phyloP scores from a whole-genome alignment of 2,329 filamentous ascomycete genomes.

The Chalara sp. region DNA sequence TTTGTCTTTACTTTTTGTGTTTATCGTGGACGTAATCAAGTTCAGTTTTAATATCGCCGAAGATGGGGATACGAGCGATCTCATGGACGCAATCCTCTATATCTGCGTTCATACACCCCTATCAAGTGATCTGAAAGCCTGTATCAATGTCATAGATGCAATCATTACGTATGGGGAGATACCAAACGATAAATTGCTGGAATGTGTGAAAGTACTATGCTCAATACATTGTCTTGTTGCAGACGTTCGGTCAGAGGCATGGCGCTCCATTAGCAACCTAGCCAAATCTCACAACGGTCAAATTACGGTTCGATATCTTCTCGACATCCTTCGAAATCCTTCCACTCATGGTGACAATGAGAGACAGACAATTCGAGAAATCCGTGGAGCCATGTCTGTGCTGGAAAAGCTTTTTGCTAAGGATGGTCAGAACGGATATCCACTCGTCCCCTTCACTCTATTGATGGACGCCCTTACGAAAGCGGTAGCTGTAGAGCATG shows the following conservation, averaged over 20 bases:
- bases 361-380: conserved; percentile 47
- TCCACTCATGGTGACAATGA: conserved; percentile 38
- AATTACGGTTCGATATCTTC: conserved; percentile 56
- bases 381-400: conserved; percentile 57
- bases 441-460: conserved; percentile 49
- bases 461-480: conserved; percentile 51
- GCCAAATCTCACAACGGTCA: conserved; percentile 70
- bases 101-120: conserved; percentile 64
- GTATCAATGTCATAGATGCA: conserved; percentile 61
- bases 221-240: conserved; percentile 63
- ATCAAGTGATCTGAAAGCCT: conserved; percentile 58
- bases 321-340: conserved; percentile 52
- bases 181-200: conserved; percentile 53
- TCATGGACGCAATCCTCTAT: conserved; percentile 56
- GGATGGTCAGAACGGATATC: conserved; percentile 52
- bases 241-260: conserved; percentile 54
- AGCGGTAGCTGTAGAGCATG: conserved; percentile 31
- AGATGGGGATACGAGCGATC: conserved; percentile 50
- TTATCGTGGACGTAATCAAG: conserved; percentile 63
- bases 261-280: conserved; percentile 64
- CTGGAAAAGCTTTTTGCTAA: conserved; percentile 57
- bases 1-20: conserved; percentile 57
- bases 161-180: conserved; percentile 68
- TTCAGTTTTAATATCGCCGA: conserved; percentile 67
- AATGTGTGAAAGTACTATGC: conserved; percentile 64